Evolutionary conservation across 2,329 filamentous ascomycete genomes (phyloP), one percentile per base, ranked within the genome.

Genomic region (Diaporthe ilicicola): DNA sequence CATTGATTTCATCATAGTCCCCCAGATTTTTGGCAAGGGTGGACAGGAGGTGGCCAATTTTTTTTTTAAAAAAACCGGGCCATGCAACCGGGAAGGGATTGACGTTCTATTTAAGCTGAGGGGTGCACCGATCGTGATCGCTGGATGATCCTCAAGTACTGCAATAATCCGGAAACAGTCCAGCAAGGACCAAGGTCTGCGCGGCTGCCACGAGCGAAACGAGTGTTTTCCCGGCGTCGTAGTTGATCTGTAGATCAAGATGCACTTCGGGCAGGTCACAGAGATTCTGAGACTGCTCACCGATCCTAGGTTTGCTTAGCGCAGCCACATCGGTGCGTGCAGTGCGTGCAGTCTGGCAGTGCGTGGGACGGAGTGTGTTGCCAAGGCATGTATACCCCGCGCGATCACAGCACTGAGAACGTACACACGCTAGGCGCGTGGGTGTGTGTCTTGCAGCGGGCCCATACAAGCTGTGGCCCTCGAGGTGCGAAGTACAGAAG

Each of bases 11-110:
- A 69, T 72, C 70, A 72, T 69, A 42, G 37, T 37, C 27, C 59
- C 70, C 67, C 59, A 56, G 67, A 34, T 46, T 51, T 70, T n/a
- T 53, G 27, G 65, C 22, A 59, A 46, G 53, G 72, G 72, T 73
- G 53, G 42, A 53, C 72, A 73, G 72, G 72, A 64, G 72, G 72
- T 73, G 72, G 72, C 72, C 66, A 73, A 67, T 73, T 55, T 29
- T 37, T 55, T 29, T 37, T 62, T 44, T 67, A 73, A 71, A 55
- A 69, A 73, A 71, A 55, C 29, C 17, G 62, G 68, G 62, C 48
- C 55, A 39, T 19, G 5, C 24, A 27, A 51, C 32, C 39, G 22
- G 64, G 54, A 50, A 71, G 29, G 55, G 69, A 68, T 68, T 55
- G 69, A 22, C 55, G 64, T 46, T 53, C 44, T 42, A 13, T 15